Conservation (phyloP, 1,284 basidiomycete species). For the Ganoderma lucidum region DNA sequence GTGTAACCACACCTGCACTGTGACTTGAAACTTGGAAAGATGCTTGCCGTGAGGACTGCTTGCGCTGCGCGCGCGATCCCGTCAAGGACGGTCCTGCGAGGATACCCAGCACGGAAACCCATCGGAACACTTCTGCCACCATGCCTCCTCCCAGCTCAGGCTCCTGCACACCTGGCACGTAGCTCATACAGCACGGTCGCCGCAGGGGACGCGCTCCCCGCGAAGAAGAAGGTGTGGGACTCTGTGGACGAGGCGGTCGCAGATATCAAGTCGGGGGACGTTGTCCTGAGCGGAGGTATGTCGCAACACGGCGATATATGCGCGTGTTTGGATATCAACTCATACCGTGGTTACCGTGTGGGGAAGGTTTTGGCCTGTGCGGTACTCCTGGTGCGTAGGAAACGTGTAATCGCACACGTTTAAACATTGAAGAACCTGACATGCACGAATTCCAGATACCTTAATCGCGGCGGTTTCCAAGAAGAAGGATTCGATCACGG, state of each 20-base stretch:
- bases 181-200: slow-evolving; percentile 37
- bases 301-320: slow-evolving; percentile 13
- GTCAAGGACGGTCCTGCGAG: slow-evolving; percentile 26
- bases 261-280: slow-evolving; percentile 67
- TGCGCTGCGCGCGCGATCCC: slow-evolving; percentile 24
- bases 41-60: slow-evolving; percentile 24
- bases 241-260: slow-evolving; percentile 62
- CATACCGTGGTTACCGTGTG: not conserved
- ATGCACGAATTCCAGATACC: slow-evolving; percentile 62
- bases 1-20: slow-evolving; percentile 1
- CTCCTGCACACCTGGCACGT: not conserved
- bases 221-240: slow-evolving; percentile 59
- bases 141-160: slow-evolving; percentile 12
- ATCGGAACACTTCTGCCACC: slow-evolving; percentile 27
- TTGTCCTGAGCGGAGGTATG: slow-evolving; percentile 84
- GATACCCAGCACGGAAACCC: slow-evolving; percentile 25
- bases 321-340: not conserved
- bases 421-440: not conserved
- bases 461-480: slow-evolving; percentile 83
- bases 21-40: slow-evolving; percentile 17
- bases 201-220: slow-evolving; percentile 41
- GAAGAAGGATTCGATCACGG: slow-evolving; percentile 69
- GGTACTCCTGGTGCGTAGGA: slow-evolving; percentile 70
- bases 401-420: too few relatives aligned
- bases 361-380: slow-evolving; percentile 78